Conservation (phyloP, 2,329 filamentous ascomycete genomes). For the Neurospora crassa region DNA sequence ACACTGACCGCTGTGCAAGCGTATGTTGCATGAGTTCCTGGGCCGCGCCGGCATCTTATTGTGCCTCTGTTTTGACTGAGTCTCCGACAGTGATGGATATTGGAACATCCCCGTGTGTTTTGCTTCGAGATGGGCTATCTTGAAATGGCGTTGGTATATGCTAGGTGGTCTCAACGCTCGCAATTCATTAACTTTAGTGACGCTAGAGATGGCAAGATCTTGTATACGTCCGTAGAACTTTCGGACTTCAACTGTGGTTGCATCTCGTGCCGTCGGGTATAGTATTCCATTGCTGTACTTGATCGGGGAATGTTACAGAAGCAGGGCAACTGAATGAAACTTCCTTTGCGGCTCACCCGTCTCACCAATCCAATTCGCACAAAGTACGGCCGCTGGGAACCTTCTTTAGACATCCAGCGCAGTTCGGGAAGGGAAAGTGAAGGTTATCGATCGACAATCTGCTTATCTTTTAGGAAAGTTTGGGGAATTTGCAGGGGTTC, state of each 20-base stretch:
- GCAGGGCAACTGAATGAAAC: background rate
- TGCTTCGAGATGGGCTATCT: too few relatives aligned
- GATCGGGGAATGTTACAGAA: background rate
- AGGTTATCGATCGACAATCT: background rate
- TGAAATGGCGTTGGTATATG: too few relatives aligned
- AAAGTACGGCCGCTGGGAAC: background rate
- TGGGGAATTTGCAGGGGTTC: background rate
- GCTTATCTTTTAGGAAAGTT: too few relatives aligned
- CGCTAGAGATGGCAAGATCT: background rate
- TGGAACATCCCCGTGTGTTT: too few relatives aligned
- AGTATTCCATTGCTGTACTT: background rate
- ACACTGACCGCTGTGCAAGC: too few relatives aligned
- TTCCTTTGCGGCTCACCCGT: background rate
- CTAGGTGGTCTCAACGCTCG: too few relatives aligned
- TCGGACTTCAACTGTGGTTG: background rate
- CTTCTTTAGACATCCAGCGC: too few relatives aligned
- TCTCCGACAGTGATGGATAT: too few relatives aligned
- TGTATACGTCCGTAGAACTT: background rate
- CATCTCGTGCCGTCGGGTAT: background rate
- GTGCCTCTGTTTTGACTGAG: too few relatives aligned
- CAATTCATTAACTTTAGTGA: background rate
- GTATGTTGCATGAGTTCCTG: too few relatives aligned
- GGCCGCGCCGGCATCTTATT: too few relatives aligned
- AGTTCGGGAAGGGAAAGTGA: background rate
- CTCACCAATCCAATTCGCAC: background rate